A percentile compares a stretch with the other conserved stretches of the same genome.
Evolutionary conservation across 2,329 filamentous ascomycete species (phyloP).

Genomic region (Arthrocladium fulminans): DNA sequence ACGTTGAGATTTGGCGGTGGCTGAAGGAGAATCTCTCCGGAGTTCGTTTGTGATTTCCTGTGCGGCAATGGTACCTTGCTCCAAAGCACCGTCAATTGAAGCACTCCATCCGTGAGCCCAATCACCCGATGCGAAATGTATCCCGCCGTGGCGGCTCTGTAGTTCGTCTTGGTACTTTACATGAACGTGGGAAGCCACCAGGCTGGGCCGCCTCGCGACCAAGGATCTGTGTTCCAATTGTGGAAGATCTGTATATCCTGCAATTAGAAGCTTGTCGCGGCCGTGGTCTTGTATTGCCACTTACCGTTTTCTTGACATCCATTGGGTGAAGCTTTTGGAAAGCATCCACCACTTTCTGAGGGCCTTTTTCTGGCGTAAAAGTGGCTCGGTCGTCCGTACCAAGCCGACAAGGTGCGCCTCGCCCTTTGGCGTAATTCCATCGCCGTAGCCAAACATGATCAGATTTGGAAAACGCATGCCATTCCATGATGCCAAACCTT

Average conservation of each 20-base stretch:
- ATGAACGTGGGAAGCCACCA: slow-evolving; percentile 20
- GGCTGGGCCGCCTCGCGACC: neutral
- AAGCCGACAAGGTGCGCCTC: slow-evolving; percentile 43
- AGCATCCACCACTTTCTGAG: slow-evolving; percentile 2
- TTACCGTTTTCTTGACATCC: slow-evolving; percentile 12
- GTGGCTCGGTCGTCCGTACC: slow-evolving; percentile 17
- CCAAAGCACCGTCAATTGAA: slow-evolving; percentile 26
- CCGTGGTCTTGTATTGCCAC: neutral
- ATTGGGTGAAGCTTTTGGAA: slow-evolving; percentile 10
- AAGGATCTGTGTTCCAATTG: slow-evolving; percentile 39
- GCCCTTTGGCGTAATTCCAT: slow-evolving; percentile 30
- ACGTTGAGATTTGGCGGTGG: neutral
- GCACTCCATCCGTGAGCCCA: slow-evolving; percentile 26
- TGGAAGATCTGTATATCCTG: slow-evolving; percentile 33
- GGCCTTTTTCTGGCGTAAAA: slow-evolving; percentile 5
- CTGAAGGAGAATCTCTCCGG: neutral
- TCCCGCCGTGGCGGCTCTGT: slow-evolving; percentile 23
- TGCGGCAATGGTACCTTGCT: slow-evolving; percentile 12
- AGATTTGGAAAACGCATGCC: slow-evolving; percentile 24
- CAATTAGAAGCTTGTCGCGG: neutral
- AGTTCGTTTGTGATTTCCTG: neutral
- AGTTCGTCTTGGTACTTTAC: slow-evolving; percentile 23
- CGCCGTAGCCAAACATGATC: slow-evolving; percentile 16
- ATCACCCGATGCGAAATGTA: slow-evolving; percentile 24
- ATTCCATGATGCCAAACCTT: slow-evolving; percentile 14